phyloP scores from a whole-genome alignment of 75 land plant genomes.

The Sequoia sempervirens region DNA sequence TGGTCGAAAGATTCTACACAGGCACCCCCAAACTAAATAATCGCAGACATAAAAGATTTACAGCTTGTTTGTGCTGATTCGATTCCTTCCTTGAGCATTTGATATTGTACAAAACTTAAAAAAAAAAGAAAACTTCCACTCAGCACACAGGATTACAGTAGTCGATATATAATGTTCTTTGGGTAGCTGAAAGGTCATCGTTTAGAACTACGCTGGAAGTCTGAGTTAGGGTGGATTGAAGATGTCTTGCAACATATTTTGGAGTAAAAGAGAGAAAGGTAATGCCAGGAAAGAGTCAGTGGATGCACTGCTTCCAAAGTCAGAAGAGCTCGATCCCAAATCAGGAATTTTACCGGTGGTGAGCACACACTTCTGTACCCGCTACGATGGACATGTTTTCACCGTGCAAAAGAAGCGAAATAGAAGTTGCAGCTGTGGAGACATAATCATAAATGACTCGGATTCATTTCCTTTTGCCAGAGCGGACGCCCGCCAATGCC shows the following conservation, averaged over 20 bases:
- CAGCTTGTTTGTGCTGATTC: neutral
- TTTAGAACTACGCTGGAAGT: neutral
- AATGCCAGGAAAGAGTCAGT: neutral
- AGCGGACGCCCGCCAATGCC: neutral
- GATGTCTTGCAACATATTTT: neutral
- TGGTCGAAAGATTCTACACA: neutral
- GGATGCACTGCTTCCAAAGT: neutral
- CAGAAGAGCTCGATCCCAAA: neutral
- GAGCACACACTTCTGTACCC: neutral
- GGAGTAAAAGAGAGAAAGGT: neutral
- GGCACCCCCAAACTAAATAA: neutral
- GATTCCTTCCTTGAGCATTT: neutral
- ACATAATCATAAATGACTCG: neutral
- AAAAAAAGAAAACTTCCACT: neutral
- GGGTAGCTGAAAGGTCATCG: neutral
- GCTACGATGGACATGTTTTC: neutral
- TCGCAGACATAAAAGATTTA: neutral
- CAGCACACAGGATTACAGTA: neutral
- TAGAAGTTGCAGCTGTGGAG: neutral
- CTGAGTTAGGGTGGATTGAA: neutral
- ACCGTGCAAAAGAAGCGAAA: neutral
- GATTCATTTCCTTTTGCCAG: neutral
- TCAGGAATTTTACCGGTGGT: neutral
- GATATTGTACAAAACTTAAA: neutral
- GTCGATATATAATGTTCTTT: neutral